Evolutionary conservation across 2,329 filamentous ascomycete species (phyloP).

Genomic region (Penicillium sp.): DNA sequence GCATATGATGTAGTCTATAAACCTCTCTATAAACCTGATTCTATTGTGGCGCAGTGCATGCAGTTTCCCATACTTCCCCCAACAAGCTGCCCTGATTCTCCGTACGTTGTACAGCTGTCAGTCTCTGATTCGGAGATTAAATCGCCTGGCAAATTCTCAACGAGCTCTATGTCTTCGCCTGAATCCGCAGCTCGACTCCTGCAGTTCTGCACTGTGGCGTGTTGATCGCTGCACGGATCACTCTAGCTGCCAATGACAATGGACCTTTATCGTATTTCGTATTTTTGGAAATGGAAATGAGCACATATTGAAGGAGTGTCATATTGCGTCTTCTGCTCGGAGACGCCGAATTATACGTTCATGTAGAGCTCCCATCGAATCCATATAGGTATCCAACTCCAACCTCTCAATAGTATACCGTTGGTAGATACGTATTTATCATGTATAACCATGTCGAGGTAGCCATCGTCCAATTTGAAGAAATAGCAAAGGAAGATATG

Average conservation of each 20-base stretch:
- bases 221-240: background rate
- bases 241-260: background rate
- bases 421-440: background rate
- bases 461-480: background rate
- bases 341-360: background rate
- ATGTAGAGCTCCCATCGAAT: background rate
- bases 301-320: background rate
- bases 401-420: background rate
- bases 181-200: background rate
- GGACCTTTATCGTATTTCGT: background rate
- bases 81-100: background rate
- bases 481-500: background rate
- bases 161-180: background rate
- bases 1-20: background rate
- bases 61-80: background rate
- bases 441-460: too few relatives aligned
- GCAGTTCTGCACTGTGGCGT: background rate
- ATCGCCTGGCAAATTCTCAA: background rate
- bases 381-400: background rate
- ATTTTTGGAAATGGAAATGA: background rate
- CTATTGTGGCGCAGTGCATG: slow-evolving; percentile 5
- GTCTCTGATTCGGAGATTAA: background rate
- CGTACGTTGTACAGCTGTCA: background rate
- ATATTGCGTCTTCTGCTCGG: background rate
- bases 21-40: background rate